Evolutionary conservation across 148 eudicot genomes (phyloP).

Genomic region (Heliosperma pusillum): DNA sequence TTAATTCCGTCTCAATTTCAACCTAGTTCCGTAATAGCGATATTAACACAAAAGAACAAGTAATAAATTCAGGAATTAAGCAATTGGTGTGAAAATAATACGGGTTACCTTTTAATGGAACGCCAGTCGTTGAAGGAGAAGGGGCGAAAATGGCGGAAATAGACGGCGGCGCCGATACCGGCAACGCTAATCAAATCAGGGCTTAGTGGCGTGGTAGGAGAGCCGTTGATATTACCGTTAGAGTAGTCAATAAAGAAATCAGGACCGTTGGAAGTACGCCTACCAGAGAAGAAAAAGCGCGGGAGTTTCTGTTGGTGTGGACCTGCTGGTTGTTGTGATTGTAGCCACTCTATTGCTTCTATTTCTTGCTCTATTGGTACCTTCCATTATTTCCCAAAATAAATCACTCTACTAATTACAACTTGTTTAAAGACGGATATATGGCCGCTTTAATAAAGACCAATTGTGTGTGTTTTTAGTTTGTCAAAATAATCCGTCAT

Average conservation of each 20-base stretch:
- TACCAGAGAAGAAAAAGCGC: constrained; percentile 78
- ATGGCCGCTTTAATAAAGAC: too few species aligned
- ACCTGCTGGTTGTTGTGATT: constrained; percentile 30
- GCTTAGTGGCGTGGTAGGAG: constrained; percentile 18
- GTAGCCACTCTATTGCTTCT: constrained; percentile 83
- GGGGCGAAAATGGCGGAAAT: constrained; percentile 48
- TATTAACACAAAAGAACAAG: too few species aligned
- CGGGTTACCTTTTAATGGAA: constrained; percentile 63
- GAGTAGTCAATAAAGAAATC: constrained; percentile 21
- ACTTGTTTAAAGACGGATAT: too few species aligned
- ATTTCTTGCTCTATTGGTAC: constrained; percentile 68
- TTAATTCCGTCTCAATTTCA: too few species aligned
- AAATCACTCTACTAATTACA: too few species aligned
- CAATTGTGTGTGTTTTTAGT: too few species aligned
- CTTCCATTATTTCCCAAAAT: constrained; percentile 25
- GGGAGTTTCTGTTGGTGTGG: constrained; percentile 42
- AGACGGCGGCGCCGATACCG: constrained; percentile 85
- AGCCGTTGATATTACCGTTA: constrained; percentile 20
- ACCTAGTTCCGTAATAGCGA: too few species aligned
- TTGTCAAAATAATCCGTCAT: too few species aligned
- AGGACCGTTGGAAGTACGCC: constrained; percentile 34
- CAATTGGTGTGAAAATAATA: not conserved
- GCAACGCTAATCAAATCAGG: constrained; percentile 64
- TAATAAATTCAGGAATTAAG: constrained; percentile 11
- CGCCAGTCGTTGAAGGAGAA: constrained; percentile 82